phyloP scores from a whole-genome alignment of 2,329 filamentous ascomycete species.

The Sclerotinia subarctica region DNA sequence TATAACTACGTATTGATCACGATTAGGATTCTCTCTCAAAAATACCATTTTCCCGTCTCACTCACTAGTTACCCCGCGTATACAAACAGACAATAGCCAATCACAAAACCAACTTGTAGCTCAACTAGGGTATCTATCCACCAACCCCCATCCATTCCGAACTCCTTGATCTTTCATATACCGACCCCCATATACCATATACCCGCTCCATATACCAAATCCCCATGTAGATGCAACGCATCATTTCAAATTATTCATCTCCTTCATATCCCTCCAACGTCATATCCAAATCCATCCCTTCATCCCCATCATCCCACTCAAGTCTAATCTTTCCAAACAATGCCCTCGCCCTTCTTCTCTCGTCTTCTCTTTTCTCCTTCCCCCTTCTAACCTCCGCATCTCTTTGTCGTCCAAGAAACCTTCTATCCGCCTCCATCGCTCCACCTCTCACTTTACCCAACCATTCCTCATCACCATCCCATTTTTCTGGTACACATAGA shows the following conservation, averaged over 20 bases:
- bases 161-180: not conserved
- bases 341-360: conserved; percentile 40
- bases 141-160: not conserved
- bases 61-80: not conserved
- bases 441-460: conserved; percentile 22
- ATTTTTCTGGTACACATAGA: conserved; percentile 48
- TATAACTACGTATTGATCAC: too few species aligned
- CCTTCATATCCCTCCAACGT: conserved; percentile 18
- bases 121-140: conserved; percentile 1
- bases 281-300: conserved; percentile 24
- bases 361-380: conserved; percentile 32
- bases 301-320: conserved; percentile 28
- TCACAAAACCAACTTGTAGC: not conserved
- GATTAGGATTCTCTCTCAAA: not conserved
- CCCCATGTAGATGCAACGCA: not conserved
- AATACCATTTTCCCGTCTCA: not conserved
- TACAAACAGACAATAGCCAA: not conserved
- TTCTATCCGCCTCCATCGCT: conserved; percentile 24
- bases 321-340: conserved; percentile 42
- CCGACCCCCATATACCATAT: not conserved
- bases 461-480: conserved; percentile 26
- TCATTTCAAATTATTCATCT: conserved; percentile 1
- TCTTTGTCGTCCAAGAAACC: conserved; percentile 29
- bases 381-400: conserved; percentile 31
- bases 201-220: not conserved